Evolutionary conservation across 2,329 filamentous ascomycete genomes (phyloP).

Genomic region (Beauveria pseudobassiana): DNA sequence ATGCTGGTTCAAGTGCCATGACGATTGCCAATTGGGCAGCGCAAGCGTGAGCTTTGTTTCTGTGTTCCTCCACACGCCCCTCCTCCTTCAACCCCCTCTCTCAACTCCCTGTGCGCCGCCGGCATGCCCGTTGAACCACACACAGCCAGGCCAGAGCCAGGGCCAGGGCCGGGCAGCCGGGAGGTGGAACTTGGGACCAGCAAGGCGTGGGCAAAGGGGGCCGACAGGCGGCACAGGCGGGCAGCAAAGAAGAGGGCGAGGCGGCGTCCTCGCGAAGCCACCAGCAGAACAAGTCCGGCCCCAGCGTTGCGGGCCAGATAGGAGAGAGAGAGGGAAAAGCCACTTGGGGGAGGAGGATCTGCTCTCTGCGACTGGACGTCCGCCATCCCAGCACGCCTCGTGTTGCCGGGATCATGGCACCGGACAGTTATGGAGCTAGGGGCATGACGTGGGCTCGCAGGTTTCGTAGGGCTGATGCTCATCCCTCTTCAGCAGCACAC

Average conservation of each 20-base stretch:
- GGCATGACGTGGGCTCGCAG: constrained; percentile 1
- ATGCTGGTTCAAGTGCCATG: constrained; percentile 2
- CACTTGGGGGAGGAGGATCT: background rate
- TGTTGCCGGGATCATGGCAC: constrained; percentile 10
- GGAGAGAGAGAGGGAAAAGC: background rate
- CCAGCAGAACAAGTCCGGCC: background rate
- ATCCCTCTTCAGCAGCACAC: background rate
- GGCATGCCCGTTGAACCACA: background rate
- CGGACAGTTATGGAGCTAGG: background rate
- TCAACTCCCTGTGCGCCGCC: background rate
- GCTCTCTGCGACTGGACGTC: constrained; percentile 4
- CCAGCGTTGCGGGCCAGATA: background rate
- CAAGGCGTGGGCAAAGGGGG: background rate
- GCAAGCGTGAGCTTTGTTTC: constrained; percentile 9
- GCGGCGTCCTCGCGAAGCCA: too few relatives aligned
- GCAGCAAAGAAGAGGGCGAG: too few relatives aligned
- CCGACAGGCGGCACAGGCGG: too few relatives aligned
- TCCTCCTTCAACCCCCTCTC: background rate
- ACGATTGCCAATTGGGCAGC: constrained; percentile 10
- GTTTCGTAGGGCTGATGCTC: constrained; percentile 10
- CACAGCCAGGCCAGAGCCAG: background rate
- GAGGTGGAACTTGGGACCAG: background rate
- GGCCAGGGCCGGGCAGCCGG: constrained; percentile 7
- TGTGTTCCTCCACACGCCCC: constrained; percentile 6
- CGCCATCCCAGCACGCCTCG: constrained; percentile 6